Evolutionary conservation across 805 yeast species (phyloP), one percentile per base, ranked within the genome.

Genomic region (Yamadazyma insecticola): DNA sequence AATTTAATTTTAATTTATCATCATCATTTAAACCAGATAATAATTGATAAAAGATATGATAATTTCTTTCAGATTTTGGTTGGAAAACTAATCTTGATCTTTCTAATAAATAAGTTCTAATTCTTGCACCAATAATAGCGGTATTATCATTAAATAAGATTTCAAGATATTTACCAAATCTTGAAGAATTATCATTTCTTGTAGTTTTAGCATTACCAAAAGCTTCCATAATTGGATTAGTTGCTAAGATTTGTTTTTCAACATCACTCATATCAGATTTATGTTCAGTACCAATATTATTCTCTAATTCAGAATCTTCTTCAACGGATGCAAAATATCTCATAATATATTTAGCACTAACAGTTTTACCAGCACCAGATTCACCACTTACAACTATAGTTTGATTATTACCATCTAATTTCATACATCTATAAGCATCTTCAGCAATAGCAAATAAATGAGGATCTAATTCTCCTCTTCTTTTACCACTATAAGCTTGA

Each of bases 311-410:
- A 5, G 50, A 45, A 5, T 57, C 66, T 35, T 62, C 67, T 39
- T 90, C 97, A 11, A 90, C 97, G 12, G 95, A 80, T 3, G 97
- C 97, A 57, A 90, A 89, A 60, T 89, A 90, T 57, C 97, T 78
- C 97, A 90, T 90, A 43, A 90, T 90, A 58, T 85, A 90, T 56
- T 90, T 90, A 23, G 98, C 98, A 41, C 92, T 80, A 24, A 90
- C 97, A 4, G 97, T 92, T 51, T 90, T 92, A 58, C 98, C 98
- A 17, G 98, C 97, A 60, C 98, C 98, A 5, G 96, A 85, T 62
- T 90, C 98, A 62, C 98, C 98, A 47, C 89, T 78, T 12, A 90
- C 97, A 12, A 90, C 96, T 41, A 90, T 89, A 1, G 98, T 90
- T 63, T 90, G 98, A 63, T 90, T 89, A 47, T 76, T 71, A 24